phyloP scores from a whole-genome alignment of 257 asterid genomes.

The Echites panduratus region DNA sequence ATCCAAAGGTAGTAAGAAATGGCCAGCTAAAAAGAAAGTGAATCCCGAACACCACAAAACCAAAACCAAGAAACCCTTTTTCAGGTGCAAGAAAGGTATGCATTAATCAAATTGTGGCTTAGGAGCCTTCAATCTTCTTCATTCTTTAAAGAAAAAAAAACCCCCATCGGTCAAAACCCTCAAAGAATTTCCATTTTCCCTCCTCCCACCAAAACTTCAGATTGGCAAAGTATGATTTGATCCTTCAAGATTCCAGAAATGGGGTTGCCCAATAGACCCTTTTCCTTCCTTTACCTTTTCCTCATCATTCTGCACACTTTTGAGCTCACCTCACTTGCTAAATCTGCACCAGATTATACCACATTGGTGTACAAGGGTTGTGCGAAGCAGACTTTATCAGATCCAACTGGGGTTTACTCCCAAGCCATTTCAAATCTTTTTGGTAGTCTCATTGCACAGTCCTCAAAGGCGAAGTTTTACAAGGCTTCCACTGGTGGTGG shows the following conservation, averaged over 20 bases:
- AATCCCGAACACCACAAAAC: slow-evolving; percentile 37
- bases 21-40: slow-evolving; percentile 27
- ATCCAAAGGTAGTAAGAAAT: slow-evolving; percentile 24
- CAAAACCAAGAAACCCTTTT: slow-evolving; percentile 34
- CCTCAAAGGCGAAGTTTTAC: slow-evolving; percentile 75
- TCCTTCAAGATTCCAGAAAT: slow-evolving; percentile 49
- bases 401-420: slow-evolving; percentile 82
- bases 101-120: slow-evolving; percentile 11
- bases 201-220: slow-evolving; percentile 2
- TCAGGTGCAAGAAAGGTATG: slow-evolving; percentile 15
- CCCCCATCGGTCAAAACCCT: slow-evolving; percentile 26
- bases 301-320: slow-evolving; percentile 30
- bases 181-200: slow-evolving; percentile 10
- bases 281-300: slow-evolving; percentile 27
- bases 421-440: slow-evolving; percentile 80
- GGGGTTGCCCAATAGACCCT: slow-evolving; percentile 42
- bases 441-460: slow-evolving; percentile 77
- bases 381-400: slow-evolving; percentile 73
- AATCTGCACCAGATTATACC: slow-evolving; percentile 60
- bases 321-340: slow-evolving; percentile 36
- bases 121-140: slow-evolving; percentile 27
- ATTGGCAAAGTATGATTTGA: slow-evolving; percentile 40
- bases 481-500: slow-evolving; percentile 63
- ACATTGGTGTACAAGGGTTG: slow-evolving; percentile 86
- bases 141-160: slow-evolving; percentile 20